A percentile compares a stretch with the other conserved stretches of the same genome.
These are phyloP conservation scores for Eimeria maxima DNA, from an alignment of 169 alveolate genomes.

Conservation along the genomic window DNA sequence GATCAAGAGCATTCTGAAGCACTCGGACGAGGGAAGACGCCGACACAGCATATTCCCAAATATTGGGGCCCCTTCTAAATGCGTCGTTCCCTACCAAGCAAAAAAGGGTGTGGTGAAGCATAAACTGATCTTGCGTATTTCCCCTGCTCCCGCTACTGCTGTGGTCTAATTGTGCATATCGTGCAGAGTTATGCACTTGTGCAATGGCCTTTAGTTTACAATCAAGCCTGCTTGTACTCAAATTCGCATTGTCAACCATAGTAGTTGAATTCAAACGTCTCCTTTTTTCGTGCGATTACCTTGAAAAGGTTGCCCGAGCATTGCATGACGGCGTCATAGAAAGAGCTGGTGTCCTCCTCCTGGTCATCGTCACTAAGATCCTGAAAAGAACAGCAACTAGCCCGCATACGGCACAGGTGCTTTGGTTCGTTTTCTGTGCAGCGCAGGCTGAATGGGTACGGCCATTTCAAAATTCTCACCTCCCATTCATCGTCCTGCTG, in stretches of 20 bases:
- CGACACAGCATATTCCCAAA: not conserved
- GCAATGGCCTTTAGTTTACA: not conserved
- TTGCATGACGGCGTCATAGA: slow-evolving; percentile 82
- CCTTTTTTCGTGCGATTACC: not conserved
- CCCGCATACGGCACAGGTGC: not conserved
- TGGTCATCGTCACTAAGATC: slow-evolving; percentile 73
- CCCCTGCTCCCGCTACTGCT: not conserved
- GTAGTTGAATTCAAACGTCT: not conserved
- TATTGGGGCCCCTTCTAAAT: not conserved
- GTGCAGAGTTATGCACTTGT: not conserved
- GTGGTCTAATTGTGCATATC: not conserved
- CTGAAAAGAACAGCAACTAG: slow-evolving; percentile 31
- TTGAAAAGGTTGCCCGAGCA: slow-evolving; percentile 75
- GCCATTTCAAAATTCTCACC: not conserved
- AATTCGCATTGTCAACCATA: not conserved
- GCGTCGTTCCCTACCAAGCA: not conserved
- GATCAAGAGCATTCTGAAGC: not conserved
- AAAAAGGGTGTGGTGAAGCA: not conserved
- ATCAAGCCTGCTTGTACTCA: not conserved
- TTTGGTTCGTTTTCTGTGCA: not conserved
- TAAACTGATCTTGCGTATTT: not conserved
- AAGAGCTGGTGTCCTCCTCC: slow-evolving; percentile 53
- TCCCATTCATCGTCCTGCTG: slow-evolving; percentile 79
- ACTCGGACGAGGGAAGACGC: not conserved
- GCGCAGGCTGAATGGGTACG: not conserved